These are phyloP conservation scores for Cercospora nicotianae DNA, from an alignment of 2,329 filamentous ascomycete species.

Conservation along the genomic window DNA sequence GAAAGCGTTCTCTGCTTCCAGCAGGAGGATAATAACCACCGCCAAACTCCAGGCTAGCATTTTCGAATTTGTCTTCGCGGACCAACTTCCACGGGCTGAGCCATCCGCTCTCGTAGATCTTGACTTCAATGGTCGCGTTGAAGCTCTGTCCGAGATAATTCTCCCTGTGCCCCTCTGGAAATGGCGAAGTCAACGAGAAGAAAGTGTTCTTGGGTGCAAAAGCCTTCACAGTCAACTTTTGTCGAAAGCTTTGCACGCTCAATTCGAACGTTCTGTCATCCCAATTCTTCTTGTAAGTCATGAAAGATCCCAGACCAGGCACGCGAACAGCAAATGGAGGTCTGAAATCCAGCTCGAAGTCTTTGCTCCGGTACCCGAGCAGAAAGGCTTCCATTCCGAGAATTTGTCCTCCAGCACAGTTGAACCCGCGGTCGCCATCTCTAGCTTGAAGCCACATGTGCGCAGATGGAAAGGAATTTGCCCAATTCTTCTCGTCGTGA, in stretches of 20 bases:
- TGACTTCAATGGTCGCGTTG: constrained; percentile 46
- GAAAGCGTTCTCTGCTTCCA: constrained; percentile 41
- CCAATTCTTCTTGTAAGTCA: constrained; percentile 46
- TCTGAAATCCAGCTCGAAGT: constrained; percentile 44
- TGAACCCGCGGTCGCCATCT: constrained; percentile 35
- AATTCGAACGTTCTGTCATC: constrained; percentile 42
- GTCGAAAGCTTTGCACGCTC: constrained; percentile 42
- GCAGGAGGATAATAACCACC: constrained; percentile 49
- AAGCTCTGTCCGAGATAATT: constrained; percentile 52
- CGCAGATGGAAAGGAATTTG: constrained; percentile 47
- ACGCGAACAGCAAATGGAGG: constrained; percentile 47
- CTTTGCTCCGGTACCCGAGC: constrained; percentile 46
- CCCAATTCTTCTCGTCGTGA: constrained; percentile 56
- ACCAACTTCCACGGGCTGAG: constrained; percentile 45
- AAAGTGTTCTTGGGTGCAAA: constrained; percentile 46
- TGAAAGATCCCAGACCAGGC: constrained; percentile 44
- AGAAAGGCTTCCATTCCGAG: constrained; percentile 49
- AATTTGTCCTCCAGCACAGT: constrained; percentile 43
- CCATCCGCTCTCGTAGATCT: constrained; percentile 44
- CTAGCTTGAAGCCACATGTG: constrained; percentile 47
- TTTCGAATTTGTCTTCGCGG: constrained; percentile 44
- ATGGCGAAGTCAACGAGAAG: constrained; percentile 49
- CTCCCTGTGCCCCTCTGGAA: constrained; percentile 47
- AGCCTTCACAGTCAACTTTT: constrained; percentile 45
- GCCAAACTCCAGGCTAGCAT: constrained; percentile 52